phyloP scores from a whole-genome alignment of 495 filamentous ascomycete genomes.

The Penicillium canescens region DNA sequence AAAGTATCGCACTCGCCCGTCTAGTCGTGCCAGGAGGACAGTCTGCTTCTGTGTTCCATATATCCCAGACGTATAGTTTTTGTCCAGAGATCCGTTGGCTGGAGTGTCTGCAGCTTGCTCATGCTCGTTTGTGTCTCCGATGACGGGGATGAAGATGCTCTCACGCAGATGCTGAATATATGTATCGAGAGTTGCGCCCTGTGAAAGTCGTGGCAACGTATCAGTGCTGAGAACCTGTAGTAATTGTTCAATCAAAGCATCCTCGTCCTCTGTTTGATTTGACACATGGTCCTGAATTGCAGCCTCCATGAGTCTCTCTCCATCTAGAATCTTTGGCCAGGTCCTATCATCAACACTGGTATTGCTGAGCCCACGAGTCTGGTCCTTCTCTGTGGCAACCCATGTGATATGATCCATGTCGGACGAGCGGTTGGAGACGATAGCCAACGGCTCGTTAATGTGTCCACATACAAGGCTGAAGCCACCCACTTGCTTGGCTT shows the following conservation, averaged over 20 bases:
- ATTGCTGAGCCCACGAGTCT: constrained; percentile 83
- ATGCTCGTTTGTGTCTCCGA: constrained; percentile 56
- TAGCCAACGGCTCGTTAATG: constrained; percentile 73
- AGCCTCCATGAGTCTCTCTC: constrained; percentile 48
- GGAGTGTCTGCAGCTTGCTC: constrained; percentile 24
- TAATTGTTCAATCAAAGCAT: constrained; percentile 67
- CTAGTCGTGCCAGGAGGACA: constrained; percentile 72
- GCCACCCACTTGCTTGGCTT: constrained; percentile 70
- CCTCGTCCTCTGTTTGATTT: constrained; percentile 49
- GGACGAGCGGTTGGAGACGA: constrained; percentile 85
- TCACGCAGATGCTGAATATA: constrained; percentile 70
- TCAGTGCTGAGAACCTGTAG: constrained; percentile 69
- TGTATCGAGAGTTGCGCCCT: constrained; percentile 59
- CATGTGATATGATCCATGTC: constrained; percentile 57
- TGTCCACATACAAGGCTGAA: constrained; percentile 91
- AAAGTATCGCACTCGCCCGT: constrained; percentile 75
- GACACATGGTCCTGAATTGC: constrained; percentile 47
- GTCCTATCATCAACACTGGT: constrained; percentile 68
- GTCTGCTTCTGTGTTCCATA: constrained; percentile 98
- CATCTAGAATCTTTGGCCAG: constrained; percentile 82
- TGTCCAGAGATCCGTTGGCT: constrained; percentile 20
- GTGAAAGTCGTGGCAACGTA: constrained; percentile 62
- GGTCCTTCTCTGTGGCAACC: constrained; percentile 63
- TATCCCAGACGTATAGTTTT: constrained; percentile 33
- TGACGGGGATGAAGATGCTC: constrained; percentile 81